Percentiles rank a stretch among this genome's conserved stretches.
These are phyloP conservation scores for Gentiana dahurica DNA, from an alignment of 257 asterid species.

Conservation along the genomic window DNA sequence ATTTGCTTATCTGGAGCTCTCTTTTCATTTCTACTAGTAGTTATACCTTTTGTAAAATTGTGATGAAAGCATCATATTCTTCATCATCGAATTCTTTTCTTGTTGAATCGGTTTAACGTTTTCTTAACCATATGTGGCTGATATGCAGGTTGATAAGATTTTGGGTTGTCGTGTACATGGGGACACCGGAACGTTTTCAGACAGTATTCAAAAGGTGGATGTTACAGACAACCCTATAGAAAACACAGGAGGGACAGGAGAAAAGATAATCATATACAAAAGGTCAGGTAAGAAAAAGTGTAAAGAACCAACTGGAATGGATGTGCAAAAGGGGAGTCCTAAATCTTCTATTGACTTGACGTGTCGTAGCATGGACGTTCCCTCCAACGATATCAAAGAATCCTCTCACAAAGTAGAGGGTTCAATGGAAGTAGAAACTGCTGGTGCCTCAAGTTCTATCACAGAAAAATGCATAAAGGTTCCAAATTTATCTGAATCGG, in stretches of 20 bases:
- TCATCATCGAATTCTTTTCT: background rate
- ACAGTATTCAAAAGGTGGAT: conserved; percentile 16
- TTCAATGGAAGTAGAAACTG: conserved; percentile 28
- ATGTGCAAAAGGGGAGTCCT: conserved; percentile 19
- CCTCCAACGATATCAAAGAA: conserved; percentile 18
- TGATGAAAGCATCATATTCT: background rate
- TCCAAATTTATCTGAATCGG: conserved; percentile 22
- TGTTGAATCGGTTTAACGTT: background rate
- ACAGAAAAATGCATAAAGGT: conserved; percentile 30
- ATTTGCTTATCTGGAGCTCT: no score
- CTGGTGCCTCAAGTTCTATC: conserved; percentile 12
- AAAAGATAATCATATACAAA: conserved; percentile 50
- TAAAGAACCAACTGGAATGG: conserved; percentile 30
- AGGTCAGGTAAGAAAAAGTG: conserved; percentile 47
- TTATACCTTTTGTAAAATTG: no score
- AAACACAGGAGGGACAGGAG: conserved; percentile 30
- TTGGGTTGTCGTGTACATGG: conserved; percentile 70
- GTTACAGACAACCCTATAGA: conserved; percentile 24
- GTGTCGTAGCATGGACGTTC: conserved; percentile 15
- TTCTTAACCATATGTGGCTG: background rate
- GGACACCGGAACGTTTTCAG: conserved; percentile 21
- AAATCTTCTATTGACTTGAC: conserved; percentile 26
- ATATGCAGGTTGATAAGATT: conserved; percentile 70
- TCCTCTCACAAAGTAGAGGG: conserved; percentile 30
- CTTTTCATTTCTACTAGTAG: no score